Evolutionary conservation across 345 rosid genomes (phyloP), one percentile per base, ranked within the genome.

Genomic region (Chamaenerion angustifolium): DNA sequence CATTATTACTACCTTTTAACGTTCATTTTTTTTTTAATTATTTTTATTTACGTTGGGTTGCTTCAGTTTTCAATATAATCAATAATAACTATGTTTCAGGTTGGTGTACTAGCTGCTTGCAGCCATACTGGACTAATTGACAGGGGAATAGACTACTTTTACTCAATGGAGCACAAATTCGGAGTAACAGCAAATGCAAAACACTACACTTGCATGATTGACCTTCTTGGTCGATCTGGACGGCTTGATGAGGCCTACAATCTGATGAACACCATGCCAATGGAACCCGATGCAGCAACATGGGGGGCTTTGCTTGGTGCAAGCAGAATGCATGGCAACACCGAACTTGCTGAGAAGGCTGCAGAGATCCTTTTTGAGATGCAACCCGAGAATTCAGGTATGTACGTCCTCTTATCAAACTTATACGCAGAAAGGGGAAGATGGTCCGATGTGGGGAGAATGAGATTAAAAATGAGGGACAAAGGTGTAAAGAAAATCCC

Each of bases 241-340:
- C 51, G 27, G 49, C 66, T 69, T 43, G 40, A 54, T 48, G 69
- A 56, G 54, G 69, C 66, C 2, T 50, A 59, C 44, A 53, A 59
- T 17, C 55, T 69, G 60, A 69, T 69, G 25, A 56, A 53, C 10
- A 50, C 43, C 37, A 68, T 68, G 69, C 69, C 73, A n/a, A 40
- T 60, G 35, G 49, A 68, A 45, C 66, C 73, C 17, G 60, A 64
- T 51, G 69, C 63, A 11, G 63, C 63, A 47, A 66, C 63, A 59
- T 68, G 73, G 73, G 67, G 68, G 48, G 63, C 73, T 52, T 52
- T 59, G 25, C 73, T 68, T 40, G 68, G 56, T 44, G 73, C 69
- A 11, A 51, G 73, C 56, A 60, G 60, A 53, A 60, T 47, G 46
- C 66, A 68, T 56, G 68, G 69, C 17, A 66, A 68, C 57, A 60